Evolutionary conservation across 176 grass and related monocot species (phyloP), one percentile per base, ranked within the genome.

Genomic region (Melocanna baccifera): DNA sequence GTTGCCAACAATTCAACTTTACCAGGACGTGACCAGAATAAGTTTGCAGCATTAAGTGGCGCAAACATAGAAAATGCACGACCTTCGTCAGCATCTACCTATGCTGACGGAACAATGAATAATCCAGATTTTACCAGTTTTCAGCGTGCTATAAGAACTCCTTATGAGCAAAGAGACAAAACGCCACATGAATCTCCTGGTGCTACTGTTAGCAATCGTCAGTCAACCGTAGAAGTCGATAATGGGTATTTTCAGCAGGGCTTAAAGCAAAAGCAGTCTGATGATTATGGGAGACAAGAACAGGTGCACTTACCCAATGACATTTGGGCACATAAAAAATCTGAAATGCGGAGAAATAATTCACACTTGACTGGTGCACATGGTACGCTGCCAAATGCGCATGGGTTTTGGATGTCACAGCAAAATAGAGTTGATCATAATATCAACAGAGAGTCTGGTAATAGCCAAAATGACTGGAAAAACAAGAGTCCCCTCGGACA

Each of bases 401-500:
- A 83, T 39, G 93, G 83, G 76, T 86, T 88, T 87, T 95, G 96
- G 96, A 87, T 87, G 79, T 79, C 88, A 62, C 91, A 87, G 61
- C 93, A 95, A 84, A 95, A 66, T 67, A 62, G 61, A 52, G 48
- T 73, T 78, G 56, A 85, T 88, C 84, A 86, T 47, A 93, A 58
- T 88, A 37, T 87, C 62, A 78, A 82, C 76, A 91, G 76, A 86
- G 87, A 95, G 74, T 76, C 89, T 15, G 71, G 61, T 34, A 89
- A 88, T 83, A 93, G 81, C 80, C 87, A 86, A 75, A 93, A 98
- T 90, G 89, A 86, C 66, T 98, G 89, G 91, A 92, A 88, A 67
- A 84, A 76, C 29, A 89, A 87, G 67, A 86, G 43, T 70, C 67
- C 76, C 42, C 84, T 84, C 71, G 61, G 71, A 61, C 91, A 89